A percentile compares a stretch with the other conserved stretches of the same genome.
Evolutionary conservation across 306 rosid species (phyloP).

Genomic region (Lupinus albus): DNA sequence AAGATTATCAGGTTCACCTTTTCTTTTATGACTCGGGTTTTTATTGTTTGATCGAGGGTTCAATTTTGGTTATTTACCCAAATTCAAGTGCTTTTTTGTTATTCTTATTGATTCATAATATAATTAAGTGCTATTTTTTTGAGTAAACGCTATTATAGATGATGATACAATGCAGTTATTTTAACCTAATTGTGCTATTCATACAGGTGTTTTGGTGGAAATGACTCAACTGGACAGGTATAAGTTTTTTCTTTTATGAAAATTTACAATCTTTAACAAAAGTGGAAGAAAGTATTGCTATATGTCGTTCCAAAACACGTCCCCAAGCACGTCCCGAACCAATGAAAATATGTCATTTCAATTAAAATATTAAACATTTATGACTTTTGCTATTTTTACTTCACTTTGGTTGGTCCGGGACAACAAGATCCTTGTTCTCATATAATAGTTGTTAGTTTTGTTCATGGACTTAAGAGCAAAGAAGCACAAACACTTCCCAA

Average conservation of each 20-base stretch:
- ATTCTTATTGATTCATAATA: neutral
- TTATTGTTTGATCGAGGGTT: neutral
- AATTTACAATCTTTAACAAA: slow-evolving; percentile 25
- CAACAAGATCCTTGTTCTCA: no score
- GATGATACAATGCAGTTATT: neutral
- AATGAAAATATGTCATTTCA: no score
- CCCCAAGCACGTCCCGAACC: no score
- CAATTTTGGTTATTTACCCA: neutral
- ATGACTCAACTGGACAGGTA: slow-evolving; percentile 82
- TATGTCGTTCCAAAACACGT: no score
- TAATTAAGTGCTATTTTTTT: neutral
- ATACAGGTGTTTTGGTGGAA: slow-evolving; percentile 72
- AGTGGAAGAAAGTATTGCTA: slow-evolving; percentile 14
- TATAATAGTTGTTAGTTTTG: slow-evolving; percentile 6
- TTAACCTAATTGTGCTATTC: slow-evolving; percentile 43
- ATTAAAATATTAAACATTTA: no score
- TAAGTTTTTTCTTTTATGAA: slow-evolving; percentile 34
- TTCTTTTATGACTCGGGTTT: slow-evolving; percentile 12
- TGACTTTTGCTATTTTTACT: no score
- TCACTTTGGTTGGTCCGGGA: no score
- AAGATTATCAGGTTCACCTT: slow-evolving; percentile 65
- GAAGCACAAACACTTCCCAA: no score
- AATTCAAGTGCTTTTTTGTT: neutral
- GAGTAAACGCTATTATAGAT: neutral
- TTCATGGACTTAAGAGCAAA: neutral